These are phyloP conservation scores for Aspergillus ellipticus DNA, from an alignment of 495 filamentous ascomycete genomes.

Conservation along the genomic window DNA sequence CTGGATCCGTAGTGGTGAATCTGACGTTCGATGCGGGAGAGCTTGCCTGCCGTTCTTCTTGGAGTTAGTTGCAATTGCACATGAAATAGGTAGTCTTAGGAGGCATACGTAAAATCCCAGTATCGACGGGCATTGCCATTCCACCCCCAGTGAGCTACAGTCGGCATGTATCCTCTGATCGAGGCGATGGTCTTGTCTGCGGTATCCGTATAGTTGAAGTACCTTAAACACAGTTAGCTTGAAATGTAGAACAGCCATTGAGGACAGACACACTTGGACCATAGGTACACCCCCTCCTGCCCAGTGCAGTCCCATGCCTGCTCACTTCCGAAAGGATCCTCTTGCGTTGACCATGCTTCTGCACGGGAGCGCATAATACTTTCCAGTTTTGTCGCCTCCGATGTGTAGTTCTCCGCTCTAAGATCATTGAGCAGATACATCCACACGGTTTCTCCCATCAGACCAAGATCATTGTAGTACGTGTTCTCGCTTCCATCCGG, in stretches of 20 bases:
- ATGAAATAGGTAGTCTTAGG: not conserved
- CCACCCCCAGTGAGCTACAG: conserved; percentile 52
- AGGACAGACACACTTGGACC: conserved; percentile 44
- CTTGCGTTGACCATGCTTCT: conserved; percentile 35
- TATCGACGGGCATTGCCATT: conserved; percentile 52
- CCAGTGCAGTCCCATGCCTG: conserved; percentile 55
- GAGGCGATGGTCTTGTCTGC: conserved; percentile 44
- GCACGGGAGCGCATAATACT: conserved; percentile 40
- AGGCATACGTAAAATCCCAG: conserved; percentile 43
- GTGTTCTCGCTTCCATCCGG: conserved; percentile 22
- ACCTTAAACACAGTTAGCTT: conserved; percentile 18
- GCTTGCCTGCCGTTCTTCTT: conserved; percentile 39
- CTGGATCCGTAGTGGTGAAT: conserved; percentile 56
- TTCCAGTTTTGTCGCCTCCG: conserved; percentile 33
- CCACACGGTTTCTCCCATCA: conserved; percentile 54
- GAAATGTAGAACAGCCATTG: not conserved
- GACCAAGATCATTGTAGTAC: conserved; percentile 34
- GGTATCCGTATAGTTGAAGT: conserved; percentile 41
- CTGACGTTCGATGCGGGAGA: conserved; percentile 47
- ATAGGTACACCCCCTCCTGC: conserved; percentile 54
- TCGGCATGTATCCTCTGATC: conserved; percentile 49
- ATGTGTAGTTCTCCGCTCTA: conserved; percentile 32
- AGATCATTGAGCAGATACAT: conserved; percentile 45
- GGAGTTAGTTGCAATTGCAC: not conserved
- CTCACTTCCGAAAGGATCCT: conserved; percentile 51